Percentiles rank a stretch among this genome's conserved stretches.
These are phyloP conservation scores for Trichoderma semiorbis DNA, from an alignment of 2,329 filamentous ascomycete species.

Conservation along the genomic window DNA sequence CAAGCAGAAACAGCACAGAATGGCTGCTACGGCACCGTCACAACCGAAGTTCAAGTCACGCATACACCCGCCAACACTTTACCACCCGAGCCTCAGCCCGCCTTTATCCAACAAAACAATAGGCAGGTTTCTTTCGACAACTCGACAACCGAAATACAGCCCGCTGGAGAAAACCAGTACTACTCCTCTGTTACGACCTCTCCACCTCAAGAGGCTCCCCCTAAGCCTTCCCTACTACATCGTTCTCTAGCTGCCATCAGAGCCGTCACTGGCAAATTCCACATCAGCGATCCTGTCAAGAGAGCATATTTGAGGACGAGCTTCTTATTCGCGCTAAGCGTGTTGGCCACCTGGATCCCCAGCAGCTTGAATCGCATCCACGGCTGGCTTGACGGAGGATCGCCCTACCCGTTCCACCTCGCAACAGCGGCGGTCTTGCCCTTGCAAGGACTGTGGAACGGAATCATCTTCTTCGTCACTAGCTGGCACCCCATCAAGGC, in stretches of 20 bases:
- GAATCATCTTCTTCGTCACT: constrained; percentile 70
- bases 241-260: constrained; percentile 23
- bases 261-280: constrained; percentile 36
- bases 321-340: constrained; percentile 58
- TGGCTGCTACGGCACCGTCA: constrained; percentile 48
- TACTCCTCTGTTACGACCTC: constrained; percentile 34
- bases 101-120: constrained; percentile 18
- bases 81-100: constrained; percentile 26
- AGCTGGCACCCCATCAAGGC: constrained; percentile 41
- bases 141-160: constrained; percentile 13
- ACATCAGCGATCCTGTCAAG: constrained; percentile 53
- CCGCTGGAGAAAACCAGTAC: constrained; percentile 29
- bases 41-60: constrained; percentile 49
- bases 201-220: constrained; percentile 15
- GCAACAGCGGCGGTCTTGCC: constrained; percentile 69
- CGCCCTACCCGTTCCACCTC: constrained; percentile 64
- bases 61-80: constrained; percentile 27
- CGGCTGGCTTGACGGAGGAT: constrained; percentile 52
- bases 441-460: constrained; percentile 78
- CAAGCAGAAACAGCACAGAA: constrained; percentile 30
- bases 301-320: constrained; percentile 59
- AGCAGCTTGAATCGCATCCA: constrained; percentile 74
- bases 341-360: constrained; percentile 60
- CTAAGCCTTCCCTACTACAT: constrained; percentile 9
- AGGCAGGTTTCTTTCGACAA: constrained; percentile 26